Conservation (phyloP, 2,329 filamentous ascomycete species). For the Diaporthe caulivora region DNA sequence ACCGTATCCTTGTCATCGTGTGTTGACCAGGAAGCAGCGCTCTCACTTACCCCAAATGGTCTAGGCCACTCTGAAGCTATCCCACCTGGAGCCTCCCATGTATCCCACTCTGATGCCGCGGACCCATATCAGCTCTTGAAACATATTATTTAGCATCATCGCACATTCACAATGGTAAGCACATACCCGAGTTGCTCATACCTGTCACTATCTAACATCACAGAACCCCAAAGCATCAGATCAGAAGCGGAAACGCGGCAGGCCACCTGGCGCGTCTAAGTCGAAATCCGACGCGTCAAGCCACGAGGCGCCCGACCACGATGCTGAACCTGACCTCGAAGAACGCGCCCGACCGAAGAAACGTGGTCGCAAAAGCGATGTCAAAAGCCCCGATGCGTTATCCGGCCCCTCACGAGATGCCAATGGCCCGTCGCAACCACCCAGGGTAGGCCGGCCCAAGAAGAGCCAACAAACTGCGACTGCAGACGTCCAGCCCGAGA, state of each 20-base stretch:
- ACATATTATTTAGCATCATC: background rate
- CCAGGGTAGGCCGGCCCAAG: conserved; percentile 32
- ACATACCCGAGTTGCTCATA: background rate
- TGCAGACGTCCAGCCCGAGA: conserved; percentile 38
- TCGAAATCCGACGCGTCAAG: conserved; percentile 42
- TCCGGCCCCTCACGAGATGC: background rate
- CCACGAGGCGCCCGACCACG: conserved; percentile 28
- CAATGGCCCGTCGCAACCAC: conserved; percentile 13
- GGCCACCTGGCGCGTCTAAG: conserved; percentile 44
- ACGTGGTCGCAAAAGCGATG: conserved; percentile 35
- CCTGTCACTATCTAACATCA: background rate
- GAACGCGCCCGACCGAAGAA: conserved; percentile 40
- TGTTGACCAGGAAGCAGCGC: conserved; percentile 36
- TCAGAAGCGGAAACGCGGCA: conserved; percentile 53
- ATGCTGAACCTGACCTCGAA: conserved; percentile 33
- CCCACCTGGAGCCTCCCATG: background rate
- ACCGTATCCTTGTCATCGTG: conserved; percentile 31
- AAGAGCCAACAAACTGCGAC: conserved; percentile 30
- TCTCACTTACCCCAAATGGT: conserved; percentile 29
- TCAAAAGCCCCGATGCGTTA: background rate
- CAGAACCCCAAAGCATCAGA: conserved; percentile 45
- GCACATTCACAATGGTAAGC: conserved; percentile 42
- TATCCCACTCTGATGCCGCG: background rate
- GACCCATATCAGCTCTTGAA: background rate
- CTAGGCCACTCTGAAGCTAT: conserved; percentile 30